Conservation (phyloP, 2,329 filamentous ascomycete species). For the Herpomyces periplanetae region DNA sequence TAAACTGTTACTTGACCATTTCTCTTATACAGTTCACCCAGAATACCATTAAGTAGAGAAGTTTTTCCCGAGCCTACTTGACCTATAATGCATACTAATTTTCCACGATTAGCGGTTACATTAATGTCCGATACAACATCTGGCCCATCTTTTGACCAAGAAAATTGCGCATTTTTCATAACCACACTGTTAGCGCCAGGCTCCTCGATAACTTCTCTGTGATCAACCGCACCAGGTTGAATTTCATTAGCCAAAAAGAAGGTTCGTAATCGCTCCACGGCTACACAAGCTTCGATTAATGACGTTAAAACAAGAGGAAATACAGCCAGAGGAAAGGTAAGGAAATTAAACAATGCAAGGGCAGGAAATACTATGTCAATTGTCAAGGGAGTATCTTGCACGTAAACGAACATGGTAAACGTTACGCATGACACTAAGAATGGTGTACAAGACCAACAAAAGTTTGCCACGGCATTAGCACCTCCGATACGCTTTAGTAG, state of each 20-base stretch:
- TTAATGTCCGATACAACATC: constrained; percentile 42
- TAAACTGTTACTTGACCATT: constrained; percentile 45
- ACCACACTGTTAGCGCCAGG: constrained; percentile 49
- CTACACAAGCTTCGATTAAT: constrained; percentile 80
- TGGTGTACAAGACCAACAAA: constrained; percentile 87
- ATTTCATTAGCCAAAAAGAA: constrained; percentile 67
- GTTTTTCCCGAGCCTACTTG: constrained; percentile 86
- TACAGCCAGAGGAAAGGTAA: constrained; percentile 73
- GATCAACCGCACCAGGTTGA: constrained; percentile 37
- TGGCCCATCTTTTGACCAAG: constrained; percentile 44
- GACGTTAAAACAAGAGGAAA: constrained; percentile 92
- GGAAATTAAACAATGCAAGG: constrained; percentile 60
- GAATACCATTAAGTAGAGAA: constrained; percentile 46
- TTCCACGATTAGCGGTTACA: constrained; percentile 60
- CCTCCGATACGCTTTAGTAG: constrained; percentile 85
- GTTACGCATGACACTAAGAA: constrained; percentile 92
- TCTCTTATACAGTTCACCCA: constrained; percentile 69
- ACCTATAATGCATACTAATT: constrained; percentile 66
- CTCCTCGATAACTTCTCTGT: constrained; percentile 27
- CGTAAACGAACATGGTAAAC: constrained; percentile 71
- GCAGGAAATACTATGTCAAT: constrained; percentile 90
- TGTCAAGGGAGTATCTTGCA: constrained; percentile 35
- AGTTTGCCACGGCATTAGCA: constrained; percentile 70
- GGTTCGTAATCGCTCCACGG: constrained; percentile 41
- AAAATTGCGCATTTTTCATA: constrained; percentile 53